phyloP scores from a whole-genome alignment of 192 early-diverging fungal species.

The Jimgerdemannia lactiflua region DNA sequence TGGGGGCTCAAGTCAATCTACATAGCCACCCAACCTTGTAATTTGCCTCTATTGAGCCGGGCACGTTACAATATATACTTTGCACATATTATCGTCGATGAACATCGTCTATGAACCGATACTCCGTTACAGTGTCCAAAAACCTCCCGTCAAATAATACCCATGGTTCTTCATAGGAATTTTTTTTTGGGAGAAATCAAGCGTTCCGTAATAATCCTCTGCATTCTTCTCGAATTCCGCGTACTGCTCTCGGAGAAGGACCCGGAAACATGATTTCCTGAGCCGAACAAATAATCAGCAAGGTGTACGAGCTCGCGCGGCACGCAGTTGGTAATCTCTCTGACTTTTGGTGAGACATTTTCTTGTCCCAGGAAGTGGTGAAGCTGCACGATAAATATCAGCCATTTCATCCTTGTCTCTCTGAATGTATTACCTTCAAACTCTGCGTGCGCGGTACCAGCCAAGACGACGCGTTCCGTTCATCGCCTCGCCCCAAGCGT shows the following conservation, averaged over 20 bases:
- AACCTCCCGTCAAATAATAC: constrained; percentile 27
- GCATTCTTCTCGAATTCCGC: too few relatives aligned
- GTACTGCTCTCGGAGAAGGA: too few relatives aligned
- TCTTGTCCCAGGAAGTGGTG: constrained; percentile 8
- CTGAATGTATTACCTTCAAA: constrained; percentile 18
- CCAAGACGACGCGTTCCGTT: constrained; percentile 26
- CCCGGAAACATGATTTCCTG: too few relatives aligned
- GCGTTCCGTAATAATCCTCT: too few relatives aligned
- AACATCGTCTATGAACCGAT: constrained; percentile 21
- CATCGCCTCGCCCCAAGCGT: constrained; percentile 18
- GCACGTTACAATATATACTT: too few relatives aligned
- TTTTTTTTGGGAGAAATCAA: background rate
- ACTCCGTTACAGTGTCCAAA: constrained; percentile 24
- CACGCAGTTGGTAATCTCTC: constrained; percentile 23
- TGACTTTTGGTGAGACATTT: constrained; percentile 15
- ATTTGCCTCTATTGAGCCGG: too few relatives aligned
- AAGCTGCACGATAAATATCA: constrained; percentile 11
- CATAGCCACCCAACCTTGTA: too few relatives aligned
- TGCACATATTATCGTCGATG: too few relatives aligned
- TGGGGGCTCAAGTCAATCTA: too few relatives aligned
- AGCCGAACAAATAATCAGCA: too few relatives aligned
- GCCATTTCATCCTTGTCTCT: constrained; percentile 6
- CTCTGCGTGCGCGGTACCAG: constrained; percentile 21
- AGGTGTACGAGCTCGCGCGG: constrained; percentile 22
- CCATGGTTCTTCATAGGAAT: constrained; percentile 3